Conservation (phyloP, 768 basidiomycete genomes). For the Myochromella boudieri region DNA sequence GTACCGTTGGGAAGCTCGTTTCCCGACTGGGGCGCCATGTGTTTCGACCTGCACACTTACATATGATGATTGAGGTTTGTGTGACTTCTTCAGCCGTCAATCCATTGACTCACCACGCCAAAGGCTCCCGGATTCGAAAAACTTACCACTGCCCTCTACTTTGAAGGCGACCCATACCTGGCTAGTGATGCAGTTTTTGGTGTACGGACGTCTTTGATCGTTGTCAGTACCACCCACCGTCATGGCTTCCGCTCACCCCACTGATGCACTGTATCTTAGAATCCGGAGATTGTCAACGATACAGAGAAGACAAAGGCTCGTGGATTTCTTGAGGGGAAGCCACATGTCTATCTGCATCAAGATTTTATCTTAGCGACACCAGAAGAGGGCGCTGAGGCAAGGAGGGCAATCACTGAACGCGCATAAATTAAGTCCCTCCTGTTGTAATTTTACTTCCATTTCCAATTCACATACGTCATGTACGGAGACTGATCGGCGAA, state of each 20-base stretch:
- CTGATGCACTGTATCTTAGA: too few species aligned
- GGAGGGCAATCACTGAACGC: constrained; percentile 17
- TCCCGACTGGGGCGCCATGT: constrained; percentile 61
- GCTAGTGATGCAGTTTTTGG: constrained; percentile 80
- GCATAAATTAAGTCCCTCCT: neutral
- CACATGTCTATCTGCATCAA: constrained; percentile 36
- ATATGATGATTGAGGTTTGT: constrained; percentile 63
- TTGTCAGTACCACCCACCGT: constrained; percentile 56
- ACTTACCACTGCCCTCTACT: constrained; percentile 73
- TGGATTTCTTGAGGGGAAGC: constrained; percentile 44
- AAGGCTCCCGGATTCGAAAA: constrained; percentile 72
- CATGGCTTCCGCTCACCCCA: too few species aligned
- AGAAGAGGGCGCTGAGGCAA: constrained; percentile 35
- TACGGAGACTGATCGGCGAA: too few species aligned
- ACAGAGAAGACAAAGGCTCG: constrained; percentile 52
- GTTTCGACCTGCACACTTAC: constrained; percentile 78
- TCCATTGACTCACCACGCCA: neutral
- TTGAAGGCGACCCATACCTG: constrained; percentile 66
- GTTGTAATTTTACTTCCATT: too few species aligned
- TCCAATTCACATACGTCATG: too few species aligned
- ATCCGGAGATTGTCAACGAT: constrained; percentile 53
- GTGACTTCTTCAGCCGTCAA: neutral
- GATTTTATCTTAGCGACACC: constrained; percentile 43
- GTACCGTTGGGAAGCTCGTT: constrained; percentile 70
- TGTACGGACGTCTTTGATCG: constrained; percentile 74